Percentiles rank a stretch among this genome's conserved stretches.
These are phyloP conservation scores for Tieghemiomyces parasiticus DNA, from an alignment of 192 early-diverging fungal genomes.

Conservation along the genomic window DNA sequence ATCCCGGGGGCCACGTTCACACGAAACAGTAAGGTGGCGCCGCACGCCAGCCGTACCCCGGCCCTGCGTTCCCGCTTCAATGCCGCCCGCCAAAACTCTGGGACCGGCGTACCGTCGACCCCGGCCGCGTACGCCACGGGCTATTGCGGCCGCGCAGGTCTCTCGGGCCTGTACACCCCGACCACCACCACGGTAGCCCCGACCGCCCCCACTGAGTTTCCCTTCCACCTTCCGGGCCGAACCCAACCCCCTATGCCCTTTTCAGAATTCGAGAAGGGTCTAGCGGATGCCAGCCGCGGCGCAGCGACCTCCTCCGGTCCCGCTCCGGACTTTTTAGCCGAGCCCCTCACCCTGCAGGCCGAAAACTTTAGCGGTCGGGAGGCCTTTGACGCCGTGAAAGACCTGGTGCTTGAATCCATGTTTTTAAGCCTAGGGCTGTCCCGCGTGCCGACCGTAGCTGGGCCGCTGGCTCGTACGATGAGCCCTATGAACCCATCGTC, in stretches of 20 bases:
- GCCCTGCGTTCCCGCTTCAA: background rate
- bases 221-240: too few species aligned
- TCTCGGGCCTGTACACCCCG: background rate
- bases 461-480: too few species aligned
- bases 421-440: background rate
- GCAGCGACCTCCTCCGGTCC: too few species aligned
- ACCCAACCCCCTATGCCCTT: too few species aligned
- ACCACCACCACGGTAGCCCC: background rate
- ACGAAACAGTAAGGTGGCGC: background rate
- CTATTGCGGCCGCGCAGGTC: background rate
- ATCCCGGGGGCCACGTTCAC: conserved; percentile 12
- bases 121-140: background rate
- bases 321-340: too few species aligned
- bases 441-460: too few species aligned
- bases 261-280: too few species aligned
- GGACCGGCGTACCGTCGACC: too few species aligned
- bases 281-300: too few species aligned
- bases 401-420: conserved; percentile 12
- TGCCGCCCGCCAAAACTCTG: too few species aligned
- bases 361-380: background rate
- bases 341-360: background rate
- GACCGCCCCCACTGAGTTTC: too few species aligned
- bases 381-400: conserved; percentile 7
- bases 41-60: background rate
- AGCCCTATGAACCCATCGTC: too few species aligned